These are phyloP conservation scores for Penicilliopsis zonata DNA, from an alignment of 495 filamentous ascomycete species.

Conservation along the genomic window DNA sequence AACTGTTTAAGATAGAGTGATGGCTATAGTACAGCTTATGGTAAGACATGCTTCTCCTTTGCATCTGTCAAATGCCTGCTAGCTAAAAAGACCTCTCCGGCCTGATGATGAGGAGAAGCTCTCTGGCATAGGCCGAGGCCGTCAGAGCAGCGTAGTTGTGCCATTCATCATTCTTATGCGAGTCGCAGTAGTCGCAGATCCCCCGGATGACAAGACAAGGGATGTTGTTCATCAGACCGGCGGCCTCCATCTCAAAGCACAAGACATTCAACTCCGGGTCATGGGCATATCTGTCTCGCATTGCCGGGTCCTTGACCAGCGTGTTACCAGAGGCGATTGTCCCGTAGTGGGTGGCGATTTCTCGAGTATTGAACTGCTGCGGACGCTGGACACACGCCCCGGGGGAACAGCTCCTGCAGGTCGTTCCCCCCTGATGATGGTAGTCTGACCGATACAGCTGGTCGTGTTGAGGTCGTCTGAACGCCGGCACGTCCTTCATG, in stretches of 20 bases:
- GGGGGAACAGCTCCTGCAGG: neutral
- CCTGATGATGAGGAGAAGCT: neutral
- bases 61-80: too few relatives aligned
- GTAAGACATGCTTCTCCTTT: too few relatives aligned
- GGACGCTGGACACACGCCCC: neutral
- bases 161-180: neutral
- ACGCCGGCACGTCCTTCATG: neutral
- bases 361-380: neutral
- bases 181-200: neutral
- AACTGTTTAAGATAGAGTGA: too few relatives aligned
- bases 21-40: too few relatives aligned
- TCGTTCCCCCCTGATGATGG: neutral
- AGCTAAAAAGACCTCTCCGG: too few relatives aligned
- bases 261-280: conserved; percentile 1
- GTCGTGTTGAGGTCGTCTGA: neutral
- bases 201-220: neutral
- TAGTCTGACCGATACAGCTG: neutral
- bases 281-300: conserved; percentile 3
- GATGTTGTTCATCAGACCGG: neutral
- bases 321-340: conserved; percentile 8
- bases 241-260: too few relatives aligned
- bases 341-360: conserved; percentile 3
- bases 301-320: conserved; percentile 5
- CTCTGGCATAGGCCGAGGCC: neutral
- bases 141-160: neutral